phyloP scores from a whole-genome alignment of 768 basidiomycete species.

The Podaxis sp. region DNA sequence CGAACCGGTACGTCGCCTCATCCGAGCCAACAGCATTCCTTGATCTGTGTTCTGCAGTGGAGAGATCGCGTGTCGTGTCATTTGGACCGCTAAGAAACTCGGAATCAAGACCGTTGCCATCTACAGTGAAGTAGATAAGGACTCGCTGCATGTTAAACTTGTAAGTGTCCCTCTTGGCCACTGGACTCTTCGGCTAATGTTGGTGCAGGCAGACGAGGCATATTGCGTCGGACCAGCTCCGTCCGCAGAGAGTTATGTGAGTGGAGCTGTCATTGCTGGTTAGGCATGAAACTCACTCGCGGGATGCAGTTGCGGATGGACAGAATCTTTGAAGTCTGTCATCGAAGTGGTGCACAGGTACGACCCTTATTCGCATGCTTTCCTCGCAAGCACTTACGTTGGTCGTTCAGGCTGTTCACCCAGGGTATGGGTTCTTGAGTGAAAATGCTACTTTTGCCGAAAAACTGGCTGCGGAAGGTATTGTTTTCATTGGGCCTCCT shows the following conservation, averaged over 20 bases:
- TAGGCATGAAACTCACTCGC: not conserved
- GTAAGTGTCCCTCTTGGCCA: slow-evolving; percentile 31
- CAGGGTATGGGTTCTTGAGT: slow-evolving; percentile 90
- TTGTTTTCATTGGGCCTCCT: slow-evolving; percentile 91
- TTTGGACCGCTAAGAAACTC: slow-evolving; percentile 81
- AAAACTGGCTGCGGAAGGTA: slow-evolving; percentile 66
- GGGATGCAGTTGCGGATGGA: slow-evolving; percentile 69
- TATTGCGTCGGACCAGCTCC: slow-evolving; percentile 91
- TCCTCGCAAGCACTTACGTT: slow-evolving; percentile 2
- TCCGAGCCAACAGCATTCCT: not conserved
- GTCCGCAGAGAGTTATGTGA: slow-evolving; percentile 83
- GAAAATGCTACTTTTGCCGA: slow-evolving; percentile 86
- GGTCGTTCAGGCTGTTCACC: slow-evolving; percentile 74
- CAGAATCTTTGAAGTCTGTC: slow-evolving; percentile 83
- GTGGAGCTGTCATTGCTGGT: slow-evolving; percentile 23
- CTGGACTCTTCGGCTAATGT: not conserved
- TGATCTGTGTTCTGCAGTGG: slow-evolving; percentile 46
- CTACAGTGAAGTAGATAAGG: slow-evolving; percentile 81
- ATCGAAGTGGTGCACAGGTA: slow-evolving; percentile 80
- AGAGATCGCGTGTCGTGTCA: slow-evolving; percentile 94
- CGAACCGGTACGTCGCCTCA: slow-evolving; percentile 60
- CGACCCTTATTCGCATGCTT: slow-evolving; percentile 13
- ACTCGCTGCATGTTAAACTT: slow-evolving; percentile 78
- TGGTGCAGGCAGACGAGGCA: slow-evolving; percentile 71
- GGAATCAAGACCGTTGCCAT: slow-evolving; percentile 92